Percentiles rank a stretch among this genome's conserved stretches.
These are phyloP conservation scores for Aspergillus hortae DNA, from an alignment of 2,329 filamentous ascomycete genomes.

Conservation along the genomic window DNA sequence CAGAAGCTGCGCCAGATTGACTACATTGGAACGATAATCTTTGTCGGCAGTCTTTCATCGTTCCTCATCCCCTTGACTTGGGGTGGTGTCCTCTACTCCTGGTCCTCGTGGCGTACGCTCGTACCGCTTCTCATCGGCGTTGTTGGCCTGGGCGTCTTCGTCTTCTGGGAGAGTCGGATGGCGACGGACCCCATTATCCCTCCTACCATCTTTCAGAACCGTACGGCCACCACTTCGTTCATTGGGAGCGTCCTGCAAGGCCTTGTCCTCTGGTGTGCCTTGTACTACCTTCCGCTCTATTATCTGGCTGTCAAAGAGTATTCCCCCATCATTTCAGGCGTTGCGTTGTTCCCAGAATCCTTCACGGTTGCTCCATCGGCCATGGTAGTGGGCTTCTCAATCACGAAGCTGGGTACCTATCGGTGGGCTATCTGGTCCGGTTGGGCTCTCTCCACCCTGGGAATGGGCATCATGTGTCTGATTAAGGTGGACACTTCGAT, in stretches of 20 bases:
- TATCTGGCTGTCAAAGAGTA: slow-evolving; percentile 48
- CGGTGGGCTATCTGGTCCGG: slow-evolving; percentile 58
- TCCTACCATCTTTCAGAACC: slow-evolving; percentile 41
- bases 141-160: slow-evolving; percentile 34
- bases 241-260: slow-evolving; percentile 37
- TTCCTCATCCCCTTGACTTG: slow-evolving; percentile 62
- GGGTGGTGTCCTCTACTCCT: slow-evolving; percentile 64
- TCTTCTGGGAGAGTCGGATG: slow-evolving; percentile 10
- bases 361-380: slow-evolving; percentile 61
- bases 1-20: slow-evolving; percentile 39
- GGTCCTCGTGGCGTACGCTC: slow-evolving; percentile 60
- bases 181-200: slow-evolving; percentile 32
- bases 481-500: slow-evolving; percentile 46
- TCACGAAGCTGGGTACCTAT: slow-evolving; percentile 56
- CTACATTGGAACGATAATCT: slow-evolving; percentile 60
- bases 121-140: slow-evolving; percentile 59
- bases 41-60: slow-evolving; percentile 56
- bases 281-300: slow-evolving; percentile 53
- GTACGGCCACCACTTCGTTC: slow-evolving; percentile 32
- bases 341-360: slow-evolving; percentile 56
- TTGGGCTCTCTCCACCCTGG: slow-evolving; percentile 55
- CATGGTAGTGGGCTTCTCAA: slow-evolving; percentile 45
- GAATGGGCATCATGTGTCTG: slow-evolving; percentile 49
- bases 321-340: slow-evolving; percentile 51
- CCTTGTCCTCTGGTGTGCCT: slow-evolving; percentile 41